Base-by-base conservation (phyloP, 768 basidiomycete species). In the Boletus patriciae region DNA sequence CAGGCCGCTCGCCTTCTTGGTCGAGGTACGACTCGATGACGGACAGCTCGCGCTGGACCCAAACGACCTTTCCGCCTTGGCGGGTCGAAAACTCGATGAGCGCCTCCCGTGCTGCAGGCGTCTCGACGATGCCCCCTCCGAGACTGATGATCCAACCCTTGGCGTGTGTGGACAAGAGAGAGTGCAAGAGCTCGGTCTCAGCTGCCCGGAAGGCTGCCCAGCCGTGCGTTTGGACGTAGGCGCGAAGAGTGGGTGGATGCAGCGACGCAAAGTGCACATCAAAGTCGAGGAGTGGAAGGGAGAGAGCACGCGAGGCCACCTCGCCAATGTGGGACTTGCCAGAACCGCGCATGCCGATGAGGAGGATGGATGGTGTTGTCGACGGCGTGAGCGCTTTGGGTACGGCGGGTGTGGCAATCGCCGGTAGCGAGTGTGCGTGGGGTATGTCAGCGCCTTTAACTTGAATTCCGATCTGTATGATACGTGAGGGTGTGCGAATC, bases 281-380 rank as follows among this genome's bases (percentile, higher is more conserved):
- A 38, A 94, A 94, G 63, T 99, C 97, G 64, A 95, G 73, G 64
- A 87, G 80, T 1, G 81, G 77, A 80, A 93, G 88, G 2, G 81
- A 82, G 13, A 98, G 81, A 2, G 85, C 76, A 10, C 79, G 70
- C 0, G 92, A 87, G 16, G 92, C 94, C 33, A 94, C 76, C 52
- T 80, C 76, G 16, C 95, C 93, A 56, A 98, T 81, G 73, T 86
- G 88, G 2, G 91, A 92, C 76, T 99, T 98, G 33, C 97, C 97
- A 1, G 93, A 90, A 13, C 97, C 97, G n/a, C 96, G 90, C 97
- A 99, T 98, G 27, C 97, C 95, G 59, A 94, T 86, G 58, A 97
- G 74, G 56, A 96, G 73, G 61, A 94, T 81, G 6, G 88, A 86
- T 18, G 83, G 79, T 6, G 77, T 74, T 12, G 76, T 62, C 44